These are phyloP conservation scores for Sugiyamaella xylanicola DNA, from an alignment of 1,139 yeast species.

Conservation along the genomic window DNA sequence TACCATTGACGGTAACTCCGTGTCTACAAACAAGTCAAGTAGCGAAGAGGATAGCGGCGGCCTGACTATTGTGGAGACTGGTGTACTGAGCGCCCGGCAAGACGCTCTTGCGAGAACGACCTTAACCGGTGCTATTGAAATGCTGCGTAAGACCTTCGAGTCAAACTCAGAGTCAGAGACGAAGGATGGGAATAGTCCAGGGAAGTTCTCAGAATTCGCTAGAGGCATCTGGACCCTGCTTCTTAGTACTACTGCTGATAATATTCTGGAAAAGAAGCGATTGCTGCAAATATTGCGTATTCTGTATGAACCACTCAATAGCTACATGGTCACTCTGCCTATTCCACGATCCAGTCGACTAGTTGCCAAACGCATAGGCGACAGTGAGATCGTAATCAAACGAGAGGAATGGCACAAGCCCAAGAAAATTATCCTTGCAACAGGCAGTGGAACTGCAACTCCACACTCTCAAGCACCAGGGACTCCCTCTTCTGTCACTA, in stretches of 20 bases:
- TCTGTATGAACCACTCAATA: slow-evolving; percentile 64
- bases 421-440: slow-evolving; percentile 15
- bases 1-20: slow-evolving; percentile 2
- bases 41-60: slow-evolving; percentile 45
- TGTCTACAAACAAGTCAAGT: not conserved
- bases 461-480: not conserved
- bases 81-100: slow-evolving; percentile 42
- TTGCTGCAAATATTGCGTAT: slow-evolving; percentile 68
- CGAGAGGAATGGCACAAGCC: slow-evolving; percentile 19
- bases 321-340: slow-evolving; percentile 60
- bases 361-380: slow-evolving; percentile 50
- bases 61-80: slow-evolving; percentile 21
- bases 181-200: too few relatives aligned
- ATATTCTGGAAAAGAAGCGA: slow-evolving; percentile 61
- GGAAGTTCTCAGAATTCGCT: slow-evolving; percentile 56
- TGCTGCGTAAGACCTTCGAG: slow-evolving; percentile 65
- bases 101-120: slow-evolving; percentile 49
- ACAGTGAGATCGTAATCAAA: slow-evolving; percentile 7
- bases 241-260: slow-evolving; percentile 44
- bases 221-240: slow-evolving; percentile 17
- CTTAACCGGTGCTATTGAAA: slow-evolving; percentile 63
- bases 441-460: slow-evolving; percentile 3
- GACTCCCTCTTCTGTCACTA: not conserved
- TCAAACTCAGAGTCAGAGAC: too few relatives aligned
- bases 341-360: slow-evolving; percentile 71